These are phyloP conservation scores for Nakaseomyces sp. DNA, from an alignment of 1,139 yeast genomes.

Conservation along the genomic window DNA sequence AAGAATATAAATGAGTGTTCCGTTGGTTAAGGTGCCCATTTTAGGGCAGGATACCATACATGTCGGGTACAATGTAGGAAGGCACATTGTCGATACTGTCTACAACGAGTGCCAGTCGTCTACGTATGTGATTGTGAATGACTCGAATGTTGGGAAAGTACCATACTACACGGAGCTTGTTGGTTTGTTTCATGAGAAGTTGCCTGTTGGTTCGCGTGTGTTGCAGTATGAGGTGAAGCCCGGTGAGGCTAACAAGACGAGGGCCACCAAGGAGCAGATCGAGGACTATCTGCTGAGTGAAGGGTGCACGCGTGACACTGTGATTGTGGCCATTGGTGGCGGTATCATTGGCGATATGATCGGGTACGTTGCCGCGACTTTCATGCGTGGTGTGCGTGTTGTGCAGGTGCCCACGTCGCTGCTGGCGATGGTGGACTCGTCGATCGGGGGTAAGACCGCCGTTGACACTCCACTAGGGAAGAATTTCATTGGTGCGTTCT, in stretches of 20 bases:
- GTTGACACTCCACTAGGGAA: conserved; percentile 97
- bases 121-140: conserved; percentile 87
- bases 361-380: conserved; percentile 96
- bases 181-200: conserved; percentile 31
- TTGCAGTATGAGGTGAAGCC: conserved; percentile 74
- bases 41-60: conserved; percentile 81
- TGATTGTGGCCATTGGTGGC: conserved; percentile 92
- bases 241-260: conserved; percentile 84
- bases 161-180: conserved; percentile 45
- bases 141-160: conserved; percentile 65
- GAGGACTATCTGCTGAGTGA: conserved; percentile 81
- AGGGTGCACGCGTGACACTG: conserved; percentile 95
- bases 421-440: conserved; percentile 95
- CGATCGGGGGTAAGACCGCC: conserved; percentile 98
- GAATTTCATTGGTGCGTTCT: conserved; percentile 93
- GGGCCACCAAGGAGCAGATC: conserved; percentile 84
- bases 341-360: conserved; percentile 99
- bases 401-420: conserved; percentile 91
- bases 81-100: conserved; percentile 66
- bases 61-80: conserved; percentile 77
- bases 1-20: too few species aligned
- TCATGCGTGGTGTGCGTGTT: conserved; percentile 95
- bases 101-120: conserved; percentile 62
- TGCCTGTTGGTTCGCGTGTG: conserved; percentile 50
- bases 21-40: conserved; percentile 46